Conservation (phyloP, 345 rosid genomes). For the Eucalyptus viminalis region DNA sequence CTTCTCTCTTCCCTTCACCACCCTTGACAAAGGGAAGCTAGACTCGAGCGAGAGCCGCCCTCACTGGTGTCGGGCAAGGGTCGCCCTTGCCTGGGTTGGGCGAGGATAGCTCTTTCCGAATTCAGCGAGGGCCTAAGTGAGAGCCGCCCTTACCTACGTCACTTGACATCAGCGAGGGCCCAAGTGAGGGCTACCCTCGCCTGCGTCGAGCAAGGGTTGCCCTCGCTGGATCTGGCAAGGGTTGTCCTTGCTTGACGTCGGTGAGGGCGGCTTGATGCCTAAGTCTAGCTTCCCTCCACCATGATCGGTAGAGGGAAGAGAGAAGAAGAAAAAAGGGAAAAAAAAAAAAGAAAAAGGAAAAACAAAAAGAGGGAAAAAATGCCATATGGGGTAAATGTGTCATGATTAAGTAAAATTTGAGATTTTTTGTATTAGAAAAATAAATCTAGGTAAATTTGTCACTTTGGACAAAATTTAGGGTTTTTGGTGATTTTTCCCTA, state of each 20-base stretch:
- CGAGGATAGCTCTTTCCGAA: rapidly evolving
- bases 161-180: rapidly evolving
- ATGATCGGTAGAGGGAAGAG: rapidly evolving
- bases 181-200: rapidly evolving
- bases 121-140: rapidly evolving
- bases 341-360: rapidly evolving
- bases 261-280: rapidly evolving
- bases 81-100: rapidly evolving
- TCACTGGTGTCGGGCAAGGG: rapidly evolving
- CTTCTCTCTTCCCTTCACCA: rapidly evolving
- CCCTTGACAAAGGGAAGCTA: rapidly evolving
- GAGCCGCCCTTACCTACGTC: rapidly evolving
- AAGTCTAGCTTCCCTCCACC: rapidly evolving
- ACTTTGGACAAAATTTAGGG: rapidly evolving
- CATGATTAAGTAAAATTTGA: rapidly evolving
- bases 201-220: rapidly evolving
- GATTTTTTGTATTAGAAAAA: too few relatives aligned
- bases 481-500: rapidly evolving
- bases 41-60: rapidly evolving
- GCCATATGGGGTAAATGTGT: rapidly evolving
- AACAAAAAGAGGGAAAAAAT: rapidly evolving
- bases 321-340: too few relatives aligned
- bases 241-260: rapidly evolving
- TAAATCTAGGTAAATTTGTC: rapidly evolving
- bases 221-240: rapidly evolving